Evolutionary conservation across 768 basidiomycete species (phyloP), one percentile per base, ranked within the genome.

Genomic region (Rhizopogon sp.): DNA sequence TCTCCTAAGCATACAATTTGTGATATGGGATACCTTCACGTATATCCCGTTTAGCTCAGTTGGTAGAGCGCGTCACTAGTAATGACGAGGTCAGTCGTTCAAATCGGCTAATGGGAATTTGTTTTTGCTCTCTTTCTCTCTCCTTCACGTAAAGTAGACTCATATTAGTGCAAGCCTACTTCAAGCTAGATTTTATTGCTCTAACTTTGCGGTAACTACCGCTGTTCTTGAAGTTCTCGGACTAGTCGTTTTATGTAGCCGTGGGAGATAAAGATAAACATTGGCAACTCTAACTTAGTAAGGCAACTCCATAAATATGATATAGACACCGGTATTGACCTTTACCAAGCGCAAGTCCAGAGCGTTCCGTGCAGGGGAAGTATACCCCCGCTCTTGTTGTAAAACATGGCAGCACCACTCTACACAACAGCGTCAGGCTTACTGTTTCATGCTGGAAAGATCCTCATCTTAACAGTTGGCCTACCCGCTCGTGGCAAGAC

Each of bases 401-500:
- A 55, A 41, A 46, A 8, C 45, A 93, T 96, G 94, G 92, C 88
- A 14, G 95, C 94, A n/a, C 95, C 95, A 3, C 74, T 98, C 44
- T 98, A 97, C 70, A 93, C 90, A 6, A 98, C 95, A 9, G 93
- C 81, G 43, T 91, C 88, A 52, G 89, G 89, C 11, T 78, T 91
- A 28, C 82, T 93, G 41, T 93, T 86, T 66, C 91, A 93, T 69
- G 95, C 95, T 8, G 96, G 96, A 61, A 93, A 98, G 74, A 97
- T 98, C 66, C 77, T 98, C 22, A 87, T 97, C 44, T 76, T 94
- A 55, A 92, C 94, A 17, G 88, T 98, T 53, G 96, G 96, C 8
- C 78, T 98, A 3, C 95, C 95, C 43, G 95, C 96, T 1, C 83
- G 93, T 52, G 93, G 94, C 35, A 97, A 97, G 74, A 99, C 97